Percentiles rank a stretch among this genome's conserved stretches.
Evolutionary conservation across 2,329 filamentous ascomycete species (phyloP).

Genomic region (Pezicula radicicola): DNA sequence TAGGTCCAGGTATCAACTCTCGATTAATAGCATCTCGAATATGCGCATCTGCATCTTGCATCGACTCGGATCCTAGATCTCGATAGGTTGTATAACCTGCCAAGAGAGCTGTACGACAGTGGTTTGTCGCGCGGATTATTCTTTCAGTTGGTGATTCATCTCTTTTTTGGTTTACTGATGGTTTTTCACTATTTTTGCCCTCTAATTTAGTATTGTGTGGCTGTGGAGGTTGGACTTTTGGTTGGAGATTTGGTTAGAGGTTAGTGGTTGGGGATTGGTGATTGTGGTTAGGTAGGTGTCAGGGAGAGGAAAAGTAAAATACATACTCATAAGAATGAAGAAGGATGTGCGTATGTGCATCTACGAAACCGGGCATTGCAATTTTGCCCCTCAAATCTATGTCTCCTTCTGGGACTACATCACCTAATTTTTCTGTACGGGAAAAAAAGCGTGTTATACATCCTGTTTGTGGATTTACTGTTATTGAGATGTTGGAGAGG

Average conservation of each 20-base stretch:
- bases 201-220: too few species aligned
- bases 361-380: constrained; percentile 49
- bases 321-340: constrained; percentile 40
- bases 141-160: neutral
- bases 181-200: too few species aligned
- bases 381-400: constrained; percentile 51
- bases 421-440: neutral
- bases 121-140: neutral
- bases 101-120: neutral
- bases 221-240: too few species aligned
- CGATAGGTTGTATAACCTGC: neutral
- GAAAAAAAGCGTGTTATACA: neutral
- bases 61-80: constrained; percentile 1
- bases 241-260: too few species aligned
- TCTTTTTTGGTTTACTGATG: neutral
- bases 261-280: too few species aligned
- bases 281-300: too few species aligned
- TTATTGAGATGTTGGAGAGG: neutral
- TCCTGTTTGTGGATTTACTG: neutral
- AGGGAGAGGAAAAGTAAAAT: neutral
- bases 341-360: constrained; percentile 55
- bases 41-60: neutral
- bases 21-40: constrained; percentile 41
- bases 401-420: constrained; percentile 26
- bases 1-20: constrained; percentile 48